These are phyloP conservation scores for Mortierella hygrophila DNA, from an alignment of 192 early-diverging fungal species.

Conservation along the genomic window DNA sequence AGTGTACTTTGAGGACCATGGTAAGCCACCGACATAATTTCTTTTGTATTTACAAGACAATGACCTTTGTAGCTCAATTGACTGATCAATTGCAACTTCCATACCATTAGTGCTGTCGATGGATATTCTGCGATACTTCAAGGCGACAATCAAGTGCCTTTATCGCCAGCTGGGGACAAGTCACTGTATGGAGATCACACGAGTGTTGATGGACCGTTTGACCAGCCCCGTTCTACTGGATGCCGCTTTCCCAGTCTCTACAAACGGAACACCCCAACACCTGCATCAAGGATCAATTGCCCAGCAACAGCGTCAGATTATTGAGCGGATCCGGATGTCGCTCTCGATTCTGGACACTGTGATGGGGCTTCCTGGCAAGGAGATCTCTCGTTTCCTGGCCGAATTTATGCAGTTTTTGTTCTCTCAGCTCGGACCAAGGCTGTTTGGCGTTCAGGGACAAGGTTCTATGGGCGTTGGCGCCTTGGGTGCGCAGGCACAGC, in stretches of 20 bases:
- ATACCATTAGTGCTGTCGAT: conserved; percentile 23
- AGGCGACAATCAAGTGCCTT: conserved; percentile 20
- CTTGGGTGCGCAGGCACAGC: not conserved
- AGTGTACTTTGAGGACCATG: conserved; percentile 43
- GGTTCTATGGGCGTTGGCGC: not conserved
- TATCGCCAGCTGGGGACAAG: conserved; percentile 26
- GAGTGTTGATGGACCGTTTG: conserved; percentile 36
- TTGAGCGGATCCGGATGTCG: conserved; percentile 25
- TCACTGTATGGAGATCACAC: conserved; percentile 39
- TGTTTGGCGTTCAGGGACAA: conserved; percentile 14
- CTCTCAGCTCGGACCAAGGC: conserved; percentile 31
- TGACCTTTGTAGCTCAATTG: not conserved
- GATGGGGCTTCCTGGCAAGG: conserved; percentile 39
- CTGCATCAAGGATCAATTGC: conserved; percentile 31
- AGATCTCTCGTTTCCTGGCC: conserved; percentile 12
- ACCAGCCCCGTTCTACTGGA: conserved; percentile 25
- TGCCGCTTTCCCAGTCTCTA: conserved; percentile 1
- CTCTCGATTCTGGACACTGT: conserved; percentile 27
- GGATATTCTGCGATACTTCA: conserved; percentile 39
- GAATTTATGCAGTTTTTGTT: conserved; percentile 39
- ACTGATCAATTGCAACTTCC: not conserved
- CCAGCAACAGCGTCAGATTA: conserved; percentile 18
- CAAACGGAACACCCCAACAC: conserved; percentile 14
- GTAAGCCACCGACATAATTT: not conserved
- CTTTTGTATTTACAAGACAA: not conserved